Conservation (phyloP, 305 asterid genomes). For the Solanum hybrid region DNA sequence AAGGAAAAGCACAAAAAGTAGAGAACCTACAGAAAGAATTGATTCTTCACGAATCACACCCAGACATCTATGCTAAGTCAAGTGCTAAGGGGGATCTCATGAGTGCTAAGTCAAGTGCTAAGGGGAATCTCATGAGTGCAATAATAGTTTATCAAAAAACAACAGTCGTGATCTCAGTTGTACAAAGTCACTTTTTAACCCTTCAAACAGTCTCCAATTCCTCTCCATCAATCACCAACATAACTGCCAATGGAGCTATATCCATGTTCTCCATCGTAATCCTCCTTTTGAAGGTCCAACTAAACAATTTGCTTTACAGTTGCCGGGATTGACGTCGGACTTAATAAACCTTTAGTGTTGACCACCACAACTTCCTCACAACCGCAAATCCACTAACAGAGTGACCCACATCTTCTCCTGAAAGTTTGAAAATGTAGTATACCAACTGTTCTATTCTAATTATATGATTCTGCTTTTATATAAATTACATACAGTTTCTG, state of each 20-base stretch:
- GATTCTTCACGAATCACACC: neutral
- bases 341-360: neutral
- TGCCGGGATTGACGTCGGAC: neutral
- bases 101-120: neutral
- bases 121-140: neutral
- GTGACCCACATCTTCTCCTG: neutral
- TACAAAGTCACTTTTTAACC: neutral
- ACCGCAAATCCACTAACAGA: neutral
- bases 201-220: neutral
- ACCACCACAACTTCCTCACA: neutral
- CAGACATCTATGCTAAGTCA: neutral
- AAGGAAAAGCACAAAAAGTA: neutral
- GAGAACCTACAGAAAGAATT: neutral
- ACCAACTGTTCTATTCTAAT: neutral
- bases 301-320: neutral
- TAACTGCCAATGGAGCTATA: neutral
- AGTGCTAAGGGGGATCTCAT: neutral
- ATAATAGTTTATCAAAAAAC: neutral
- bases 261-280: neutral
- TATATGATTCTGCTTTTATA: neutral
- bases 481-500: neutral
- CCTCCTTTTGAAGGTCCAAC: neutral
- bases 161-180: neutral
- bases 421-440: neutral
- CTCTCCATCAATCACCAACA: neutral